These are phyloP conservation scores for Centrapalus pauciflorus DNA, from an alignment of 129 eudicot genomes.

Conservation along the genomic window DNA sequence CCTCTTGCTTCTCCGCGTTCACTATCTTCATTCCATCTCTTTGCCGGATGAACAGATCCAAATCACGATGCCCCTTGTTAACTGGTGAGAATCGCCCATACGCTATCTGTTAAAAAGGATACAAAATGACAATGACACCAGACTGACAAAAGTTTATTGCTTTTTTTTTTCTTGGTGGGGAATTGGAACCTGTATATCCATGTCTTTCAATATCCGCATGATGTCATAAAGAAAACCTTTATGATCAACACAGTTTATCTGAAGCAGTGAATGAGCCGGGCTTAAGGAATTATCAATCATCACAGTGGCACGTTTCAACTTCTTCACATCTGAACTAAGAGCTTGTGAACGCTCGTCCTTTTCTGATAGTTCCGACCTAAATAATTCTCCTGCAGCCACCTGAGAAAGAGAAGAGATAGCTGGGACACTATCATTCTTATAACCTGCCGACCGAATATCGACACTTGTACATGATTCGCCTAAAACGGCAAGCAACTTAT, in stretches of 20 bases:
- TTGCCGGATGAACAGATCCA: slow-evolving; percentile 57
- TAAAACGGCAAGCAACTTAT: slow-evolving; percentile 42
- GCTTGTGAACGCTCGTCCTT: slow-evolving; percentile 61
- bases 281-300: slow-evolving; percentile 65
- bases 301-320: slow-evolving; percentile 53
- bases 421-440: slow-evolving; percentile 37
- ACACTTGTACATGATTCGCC: slow-evolving; percentile 64
- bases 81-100: slow-evolving; percentile 58
- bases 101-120: slow-evolving; percentile 40
- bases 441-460: slow-evolving; percentile 53
- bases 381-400: slow-evolving; percentile 59
- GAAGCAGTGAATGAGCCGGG: slow-evolving; percentile 78
- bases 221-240: slow-evolving; percentile 91
- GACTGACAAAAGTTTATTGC: neutral
- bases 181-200: slow-evolving; percentile 41
- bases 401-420: slow-evolving; percentile 52
- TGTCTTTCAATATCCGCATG: slow-evolving; percentile 71
- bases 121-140: neutral
- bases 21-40: slow-evolving; percentile 57
- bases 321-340: slow-evolving; percentile 59
- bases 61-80: slow-evolving; percentile 49
- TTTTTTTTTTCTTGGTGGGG: neutral
- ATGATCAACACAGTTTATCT: slow-evolving; percentile 76
- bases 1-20: slow-evolving; percentile 42
- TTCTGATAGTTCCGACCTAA: slow-evolving; percentile 49